Conservation (phyloP, 176 grass and related monocot genomes). For the Oryza meridionalis region DNA sequence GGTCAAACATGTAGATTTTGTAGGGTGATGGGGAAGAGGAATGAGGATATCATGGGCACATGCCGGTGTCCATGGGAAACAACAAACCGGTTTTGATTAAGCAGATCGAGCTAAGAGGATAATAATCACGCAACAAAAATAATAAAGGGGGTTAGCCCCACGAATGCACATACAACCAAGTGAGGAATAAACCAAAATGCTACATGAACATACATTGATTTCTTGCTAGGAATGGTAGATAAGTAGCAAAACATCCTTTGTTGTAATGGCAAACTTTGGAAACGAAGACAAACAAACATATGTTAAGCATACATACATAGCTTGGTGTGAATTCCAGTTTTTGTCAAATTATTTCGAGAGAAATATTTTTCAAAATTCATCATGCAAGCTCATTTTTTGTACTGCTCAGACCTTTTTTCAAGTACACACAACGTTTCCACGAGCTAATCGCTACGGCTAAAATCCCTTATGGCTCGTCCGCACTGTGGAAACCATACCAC, state of each 20-base stretch:
- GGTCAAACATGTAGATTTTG: slow-evolving; percentile 21
- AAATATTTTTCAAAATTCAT: not conserved
- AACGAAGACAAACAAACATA: not conserved
- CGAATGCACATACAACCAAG: slow-evolving; percentile 12
- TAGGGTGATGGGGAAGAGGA: not conserved
- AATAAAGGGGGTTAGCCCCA: slow-evolving; percentile 1
- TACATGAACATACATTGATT: not conserved
- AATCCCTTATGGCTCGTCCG: too few species aligned
- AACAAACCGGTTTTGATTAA: slow-evolving; percentile 10
- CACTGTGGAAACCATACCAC: too few species aligned
- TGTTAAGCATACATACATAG: not conserved
- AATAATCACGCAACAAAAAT: slow-evolving; percentile 23
- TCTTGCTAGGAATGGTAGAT: not conserved
- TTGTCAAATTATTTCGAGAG: not conserved
- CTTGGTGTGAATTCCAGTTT: not conserved
- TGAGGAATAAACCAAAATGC: not conserved
- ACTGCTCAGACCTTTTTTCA: not conserved
- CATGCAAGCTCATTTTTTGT: not conserved
- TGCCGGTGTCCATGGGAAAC: slow-evolving; percentile 33
- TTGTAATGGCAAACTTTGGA: not conserved
- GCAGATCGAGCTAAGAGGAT: slow-evolving; percentile 41
- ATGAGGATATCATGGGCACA: slow-evolving; percentile 30
- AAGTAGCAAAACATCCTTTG: not conserved
- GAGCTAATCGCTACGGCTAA: too few species aligned
- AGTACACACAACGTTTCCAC: too few species aligned